Evolutionary conservation across 140 eudicot species (phyloP), one percentile per base, ranked within the genome.

Genomic region (Oenanthe javanica): DNA sequence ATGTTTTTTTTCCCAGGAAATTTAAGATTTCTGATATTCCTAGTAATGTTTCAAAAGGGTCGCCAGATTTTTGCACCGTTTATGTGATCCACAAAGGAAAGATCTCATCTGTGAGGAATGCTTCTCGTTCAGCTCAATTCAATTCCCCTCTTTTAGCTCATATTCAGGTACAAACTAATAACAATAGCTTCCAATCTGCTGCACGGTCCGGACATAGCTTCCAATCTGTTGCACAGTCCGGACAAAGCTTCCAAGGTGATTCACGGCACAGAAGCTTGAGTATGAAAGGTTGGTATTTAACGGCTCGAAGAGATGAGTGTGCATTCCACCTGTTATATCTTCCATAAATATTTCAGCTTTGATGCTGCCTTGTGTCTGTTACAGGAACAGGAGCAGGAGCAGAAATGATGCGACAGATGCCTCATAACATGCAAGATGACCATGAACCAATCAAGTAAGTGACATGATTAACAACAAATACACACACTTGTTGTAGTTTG

Each of bases 31-130:
- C 85, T 19, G 97, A 92, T 86, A 83, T 85, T 81, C 97, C 97
- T 25, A 79, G 82, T 74, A 77, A 75, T 47, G 91, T 90, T 31
- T 83, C 86, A 23, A 92, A 88, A 81, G 89, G 75, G 31, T 86
- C 95, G 43, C 97, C 97, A 8, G 93, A 92, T 80, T 92, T 88
- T 83, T 90, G 95, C 81, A 92, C 97, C 15, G 87, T 92, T 78
- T 92, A 92, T 78, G 95, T 92, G 72, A 92, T 92, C 83, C 87
- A 91, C 40, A 92, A 92, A 83, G 81, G 90, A 66, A 92, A 92
- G 83, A 90, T 92, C 75, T 90, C 97, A 57, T 85, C 91, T 50
- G 91, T 91, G 43, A 78, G 84, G 50, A 89, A 90, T 61, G 90
- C 95, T 46, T 72, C 86, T 49, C 91, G 90, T 14, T 51, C 81